phyloP scores from a whole-genome alignment of 306 rosid species.

The Rubus parviflorus region DNA sequence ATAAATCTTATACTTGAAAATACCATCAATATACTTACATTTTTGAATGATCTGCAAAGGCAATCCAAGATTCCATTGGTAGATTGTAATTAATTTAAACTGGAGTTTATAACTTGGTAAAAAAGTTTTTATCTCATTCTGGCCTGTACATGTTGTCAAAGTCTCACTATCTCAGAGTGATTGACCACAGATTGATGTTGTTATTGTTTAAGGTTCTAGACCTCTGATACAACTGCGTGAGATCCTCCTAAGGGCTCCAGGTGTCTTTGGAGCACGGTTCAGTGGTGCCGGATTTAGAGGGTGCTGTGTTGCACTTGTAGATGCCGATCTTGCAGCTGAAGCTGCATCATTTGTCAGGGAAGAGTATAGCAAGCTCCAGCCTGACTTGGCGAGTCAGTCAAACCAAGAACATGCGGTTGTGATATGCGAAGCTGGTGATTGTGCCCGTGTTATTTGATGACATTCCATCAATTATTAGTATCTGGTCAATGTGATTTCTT shows the following conservation, averaged over 20 bases:
- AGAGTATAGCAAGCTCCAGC: slow-evolving; percentile 66
- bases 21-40: background rate
- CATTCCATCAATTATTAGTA: background rate
- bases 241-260: slow-evolving; percentile 78
- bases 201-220: slow-evolving; percentile 55
- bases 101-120: background rate
- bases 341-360: slow-evolving; percentile 68
- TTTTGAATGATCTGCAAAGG: background rate
- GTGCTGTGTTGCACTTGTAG: slow-evolving; percentile 85
- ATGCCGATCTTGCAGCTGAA: slow-evolving; percentile 56
- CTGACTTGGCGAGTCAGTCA: slow-evolving; percentile 51
- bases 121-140: background rate
- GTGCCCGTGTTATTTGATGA: slow-evolving; percentile 59
- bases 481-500: background rate
- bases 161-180: background rate
- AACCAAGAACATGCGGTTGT: slow-evolving; percentile 45
- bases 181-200: background rate
- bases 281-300: slow-evolving; percentile 99
- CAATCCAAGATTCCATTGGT: background rate
- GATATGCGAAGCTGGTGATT: slow-evolving; percentile 72
- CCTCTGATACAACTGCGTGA: slow-evolving; percentile 77
- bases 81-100: background rate
- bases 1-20: background rate
- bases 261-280: slow-evolving; percentile 85
- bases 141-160: background rate